These are phyloP conservation scores for Neurospora sp. DNA, from an alignment of 495 filamentous ascomycete species.

Conservation along the genomic window DNA sequence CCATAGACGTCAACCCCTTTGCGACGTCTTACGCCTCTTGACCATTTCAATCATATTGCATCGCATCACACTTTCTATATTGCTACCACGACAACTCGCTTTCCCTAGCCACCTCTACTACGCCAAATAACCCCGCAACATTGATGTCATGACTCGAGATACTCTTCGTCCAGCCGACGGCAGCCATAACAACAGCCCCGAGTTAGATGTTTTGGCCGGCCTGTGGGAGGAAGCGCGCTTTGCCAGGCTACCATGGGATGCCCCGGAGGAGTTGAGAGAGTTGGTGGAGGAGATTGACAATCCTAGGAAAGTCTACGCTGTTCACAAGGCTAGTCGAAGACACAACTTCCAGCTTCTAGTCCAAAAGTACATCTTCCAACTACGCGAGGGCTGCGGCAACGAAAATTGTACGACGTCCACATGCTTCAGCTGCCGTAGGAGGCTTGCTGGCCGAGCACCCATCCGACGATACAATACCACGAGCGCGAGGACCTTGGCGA, in stretches of 20 bases:
- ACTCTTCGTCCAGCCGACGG: constrained; percentile 29
- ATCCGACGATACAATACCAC: constrained; percentile 60
- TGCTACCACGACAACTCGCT: not conserved
- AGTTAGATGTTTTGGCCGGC: constrained; percentile 32
- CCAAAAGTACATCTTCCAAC: constrained; percentile 63
- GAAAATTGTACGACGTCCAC: constrained; percentile 63
- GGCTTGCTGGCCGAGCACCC: constrained; percentile 52
- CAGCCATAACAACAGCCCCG: constrained; percentile 5
- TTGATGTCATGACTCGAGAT: constrained; percentile 48
- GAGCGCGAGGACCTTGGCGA: constrained; percentile 69
- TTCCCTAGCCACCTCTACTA: not conserved
- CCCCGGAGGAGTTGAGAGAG: constrained; percentile 40
- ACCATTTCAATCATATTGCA: not conserved
- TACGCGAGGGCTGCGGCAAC: constrained; percentile 71
- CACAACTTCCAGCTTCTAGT: constrained; percentile 46
- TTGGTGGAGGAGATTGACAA: constrained; percentile 41
- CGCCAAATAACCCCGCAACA: not conserved
- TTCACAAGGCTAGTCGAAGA: constrained; percentile 40
- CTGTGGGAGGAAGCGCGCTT: constrained; percentile 45
- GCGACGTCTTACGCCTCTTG: too few relatives aligned
- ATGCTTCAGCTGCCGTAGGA: constrained; percentile 68
- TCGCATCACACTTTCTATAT: not conserved
- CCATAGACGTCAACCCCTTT: too few relatives aligned
- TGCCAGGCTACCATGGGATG: constrained; percentile 40
- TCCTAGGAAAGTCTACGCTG: constrained; percentile 41